Base-by-base conservation (phyloP, 495 filamentous ascomycete species). In the Cercophora scortea region DNA sequence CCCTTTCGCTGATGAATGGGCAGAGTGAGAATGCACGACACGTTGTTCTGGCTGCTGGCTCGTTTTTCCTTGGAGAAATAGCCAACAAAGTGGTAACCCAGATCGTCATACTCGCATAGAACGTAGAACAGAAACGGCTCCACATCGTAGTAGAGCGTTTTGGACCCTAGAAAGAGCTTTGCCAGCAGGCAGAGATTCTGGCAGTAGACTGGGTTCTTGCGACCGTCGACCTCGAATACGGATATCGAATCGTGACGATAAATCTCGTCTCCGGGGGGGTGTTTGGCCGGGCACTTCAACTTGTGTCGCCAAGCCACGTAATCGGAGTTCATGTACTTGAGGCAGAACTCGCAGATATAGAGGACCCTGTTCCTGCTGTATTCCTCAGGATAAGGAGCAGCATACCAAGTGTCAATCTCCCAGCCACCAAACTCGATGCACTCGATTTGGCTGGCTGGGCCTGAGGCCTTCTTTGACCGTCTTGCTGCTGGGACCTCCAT, bases 11-110 rank as follows among this genome's bases (percentile, higher is more conserved):
- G 92, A 57, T 96, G 90, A 40, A 96, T 96, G 0, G 93, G 93
- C 25, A 98, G 74, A 0, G 93, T 96, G 17, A 97, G 75, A 60
- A 98, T 98, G 66, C 93, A 98, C 32, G 90, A 95, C 17, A 98
- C 93, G 58, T 98, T 98, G 63, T 97, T 96, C 54, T 88, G 86
- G 42, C 88, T 91, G 65, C 88, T 92, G 4, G 87, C 87, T n/a
- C 93, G 81, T 71, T 98, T 98, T 66, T 98, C 93, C 72, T 98
- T 98, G 50, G 94, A 97, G 62, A 98, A 98, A 64, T 98, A 98
- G 15, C 93, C 93, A 42, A 98, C 94, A 61, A 98, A 96, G 66
- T 97, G 93, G 62, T 90, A 96, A 16, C 93, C 93, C 36, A 86
- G 71, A 35, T 95, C 89, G 59, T 98, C 90, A 58, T 85, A 91